Evolutionary conservation across 2,329 filamentous ascomycete genomes (phyloP).

Genomic region (Colletotrichum spaethianum): DNA sequence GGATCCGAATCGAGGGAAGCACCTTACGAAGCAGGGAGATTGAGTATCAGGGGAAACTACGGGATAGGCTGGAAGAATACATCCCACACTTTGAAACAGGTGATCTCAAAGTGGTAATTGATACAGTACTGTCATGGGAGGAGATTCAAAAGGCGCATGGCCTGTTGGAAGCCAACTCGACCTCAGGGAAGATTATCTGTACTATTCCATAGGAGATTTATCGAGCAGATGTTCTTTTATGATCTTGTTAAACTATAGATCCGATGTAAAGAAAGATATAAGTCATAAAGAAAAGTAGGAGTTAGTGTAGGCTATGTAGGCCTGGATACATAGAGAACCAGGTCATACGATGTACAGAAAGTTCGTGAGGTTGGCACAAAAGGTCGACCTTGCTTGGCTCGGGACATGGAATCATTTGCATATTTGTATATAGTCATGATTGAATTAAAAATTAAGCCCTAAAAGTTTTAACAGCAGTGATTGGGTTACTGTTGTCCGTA

Average conservation of each 20-base stretch:
- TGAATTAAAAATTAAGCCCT: no score
- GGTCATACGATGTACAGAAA: no score
- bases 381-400: no score
- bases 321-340: no score
- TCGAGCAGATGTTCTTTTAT: rapidly evolving
- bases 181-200: conserved; percentile 80
- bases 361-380: no score
- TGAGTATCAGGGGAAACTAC: conserved; percentile 82
- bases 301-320: no score
- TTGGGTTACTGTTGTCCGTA: no score
- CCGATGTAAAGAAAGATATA: no score
- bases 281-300: not conserved
- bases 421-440: no score
- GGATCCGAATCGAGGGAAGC: conserved; percentile 85
- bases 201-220: conserved; percentile 58
- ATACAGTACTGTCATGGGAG: conserved; percentile 87
- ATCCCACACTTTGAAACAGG: conserved; percentile 82
- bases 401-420: no score
- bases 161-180: conserved; percentile 79
- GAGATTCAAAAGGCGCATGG: conserved; percentile 80
- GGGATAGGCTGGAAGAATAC: conserved; percentile 83
- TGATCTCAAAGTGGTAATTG: conserved; percentile 82
- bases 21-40: conserved; percentile 84
- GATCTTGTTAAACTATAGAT: not conserved
- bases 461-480: no score